Evolutionary conservation across 1,284 basidiomycete species (phyloP).

Genomic region (Cryptococcus sp.): DNA sequence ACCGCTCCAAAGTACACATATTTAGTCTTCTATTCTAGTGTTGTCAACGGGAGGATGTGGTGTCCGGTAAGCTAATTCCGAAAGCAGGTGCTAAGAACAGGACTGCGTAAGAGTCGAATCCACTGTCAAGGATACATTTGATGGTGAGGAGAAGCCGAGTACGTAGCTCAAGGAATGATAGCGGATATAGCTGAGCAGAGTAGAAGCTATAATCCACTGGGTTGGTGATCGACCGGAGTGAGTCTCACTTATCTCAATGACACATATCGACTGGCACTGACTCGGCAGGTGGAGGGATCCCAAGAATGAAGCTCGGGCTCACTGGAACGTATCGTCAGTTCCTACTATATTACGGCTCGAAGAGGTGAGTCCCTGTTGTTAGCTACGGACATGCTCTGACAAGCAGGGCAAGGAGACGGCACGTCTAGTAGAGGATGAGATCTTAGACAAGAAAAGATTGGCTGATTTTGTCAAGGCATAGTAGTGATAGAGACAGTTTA

Average conservation of each 20-base stretch:
- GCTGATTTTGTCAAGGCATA: background rate
- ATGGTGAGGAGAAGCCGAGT: conserved; percentile 54
- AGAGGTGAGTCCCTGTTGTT: conserved; percentile 54
- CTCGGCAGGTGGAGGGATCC: conserved; percentile 23
- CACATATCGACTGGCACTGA: background rate
- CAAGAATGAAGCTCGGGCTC: conserved; percentile 60
- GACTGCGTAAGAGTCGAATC: conserved; percentile 68
- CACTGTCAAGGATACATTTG: conserved; percentile 59
- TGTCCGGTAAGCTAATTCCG: too few relatives aligned
- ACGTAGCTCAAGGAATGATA: too few relatives aligned
- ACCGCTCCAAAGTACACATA: conserved; percentile 37
- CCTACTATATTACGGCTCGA: conserved; percentile 69
- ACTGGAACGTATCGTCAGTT: conserved; percentile 61
- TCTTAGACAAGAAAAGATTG: conserved; percentile 42
- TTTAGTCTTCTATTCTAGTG: conserved; percentile 48
- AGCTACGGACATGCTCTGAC: background rate
- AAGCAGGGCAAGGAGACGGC: conserved; percentile 55
- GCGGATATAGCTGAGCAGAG: background rate
- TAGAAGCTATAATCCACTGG: conserved; percentile 62
- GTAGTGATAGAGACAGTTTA: too few relatives aligned
- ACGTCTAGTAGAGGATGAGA: conserved; percentile 59
- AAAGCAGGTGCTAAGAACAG: conserved; percentile 51
- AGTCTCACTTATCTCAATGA: conserved; percentile 32
- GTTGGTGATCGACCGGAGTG: conserved; percentile 67
- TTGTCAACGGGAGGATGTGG: conserved; percentile 49